Percentiles rank a stretch among this genome's conserved stretches.
phyloP scores from a whole-genome alignment of 2,329 filamentous ascomycete genomes.

The Beauveria medogensis region DNA sequence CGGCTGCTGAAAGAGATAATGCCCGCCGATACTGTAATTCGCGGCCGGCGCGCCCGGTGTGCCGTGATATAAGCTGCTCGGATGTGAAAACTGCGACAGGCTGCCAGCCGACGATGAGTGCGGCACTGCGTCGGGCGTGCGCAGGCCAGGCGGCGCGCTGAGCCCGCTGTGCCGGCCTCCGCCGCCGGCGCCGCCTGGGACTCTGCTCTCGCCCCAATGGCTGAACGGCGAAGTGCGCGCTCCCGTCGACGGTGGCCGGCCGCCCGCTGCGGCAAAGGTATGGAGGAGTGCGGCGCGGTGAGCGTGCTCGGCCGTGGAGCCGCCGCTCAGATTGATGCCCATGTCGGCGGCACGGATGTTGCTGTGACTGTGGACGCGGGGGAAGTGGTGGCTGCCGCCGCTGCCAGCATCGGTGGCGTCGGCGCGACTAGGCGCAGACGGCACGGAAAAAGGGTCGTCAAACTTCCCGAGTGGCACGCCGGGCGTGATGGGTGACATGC shows the following conservation, averaged over 20 bases:
- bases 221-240: conserved; percentile 25
- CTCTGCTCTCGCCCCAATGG: conserved; percentile 20
- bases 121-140: conserved; percentile 11
- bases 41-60: conserved; percentile 26
- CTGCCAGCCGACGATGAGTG: conserved; percentile 19
- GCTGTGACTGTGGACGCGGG: conserved; percentile 10
- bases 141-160: conserved; percentile 17
- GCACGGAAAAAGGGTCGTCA: conserved; percentile 9
- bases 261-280: conserved; percentile 20
- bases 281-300: conserved; percentile 29
- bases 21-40: neutral
- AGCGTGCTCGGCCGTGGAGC: conserved; percentile 20
- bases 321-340: conserved; percentile 9
- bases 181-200: conserved; percentile 4
- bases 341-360: conserved; percentile 13
- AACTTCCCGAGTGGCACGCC: neutral
- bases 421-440: neutral
- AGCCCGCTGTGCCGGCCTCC: conserved; percentile 14
- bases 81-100: conserved; percentile 35
- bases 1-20: neutral
- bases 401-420: neutral
- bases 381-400: neutral
- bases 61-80: conserved; percentile 43
- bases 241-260: neutral
- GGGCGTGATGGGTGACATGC: conserved; percentile 7